Evolutionary conservation across 148 eudicot genomes (phyloP).

Genomic region (Spergularia bocconei): DNA sequence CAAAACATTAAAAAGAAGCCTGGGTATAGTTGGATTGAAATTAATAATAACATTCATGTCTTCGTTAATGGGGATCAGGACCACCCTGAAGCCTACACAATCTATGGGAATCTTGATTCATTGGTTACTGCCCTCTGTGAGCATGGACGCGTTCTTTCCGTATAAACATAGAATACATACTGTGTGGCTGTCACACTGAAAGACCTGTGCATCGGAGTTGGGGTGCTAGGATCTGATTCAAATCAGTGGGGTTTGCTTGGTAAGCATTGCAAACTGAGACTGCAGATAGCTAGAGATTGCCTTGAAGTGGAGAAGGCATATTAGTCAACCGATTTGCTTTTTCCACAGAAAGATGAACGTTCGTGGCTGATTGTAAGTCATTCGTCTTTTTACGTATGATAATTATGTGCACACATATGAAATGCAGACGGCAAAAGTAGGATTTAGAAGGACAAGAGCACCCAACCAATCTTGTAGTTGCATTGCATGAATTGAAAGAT

Average conservation of each 20-base stretch:
- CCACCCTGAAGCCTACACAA: slow-evolving; percentile 42
- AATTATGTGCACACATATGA: too few relatives aligned
- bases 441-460: too few relatives aligned
- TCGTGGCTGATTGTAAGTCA: too few relatives aligned
- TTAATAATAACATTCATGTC: slow-evolving; percentile 38
- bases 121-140: slow-evolving; percentile 40
- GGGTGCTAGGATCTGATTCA: neutral
- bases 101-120: slow-evolving; percentile 45
- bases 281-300: neutral
- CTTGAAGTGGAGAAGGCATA: neutral
- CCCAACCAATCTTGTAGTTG: too few relatives aligned
- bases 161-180: slow-evolving; percentile 9
- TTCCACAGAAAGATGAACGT: too few relatives aligned
- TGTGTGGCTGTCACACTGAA: neutral
- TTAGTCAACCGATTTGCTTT: neutral
- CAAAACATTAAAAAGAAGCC: slow-evolving; percentile 58
- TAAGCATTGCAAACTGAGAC: neutral
- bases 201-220: neutral
- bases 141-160: slow-evolving; percentile 29
- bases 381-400: too few relatives aligned
- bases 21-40: slow-evolving; percentile 74
- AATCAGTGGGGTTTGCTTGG: neutral
- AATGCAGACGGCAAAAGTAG: too few relatives aligned
- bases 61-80: slow-evolving; percentile 42
- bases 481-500: too few relatives aligned